phyloP scores from a whole-genome alignment of 495 filamentous ascomycete genomes.

The Aspergillus heteromorphus region DNA sequence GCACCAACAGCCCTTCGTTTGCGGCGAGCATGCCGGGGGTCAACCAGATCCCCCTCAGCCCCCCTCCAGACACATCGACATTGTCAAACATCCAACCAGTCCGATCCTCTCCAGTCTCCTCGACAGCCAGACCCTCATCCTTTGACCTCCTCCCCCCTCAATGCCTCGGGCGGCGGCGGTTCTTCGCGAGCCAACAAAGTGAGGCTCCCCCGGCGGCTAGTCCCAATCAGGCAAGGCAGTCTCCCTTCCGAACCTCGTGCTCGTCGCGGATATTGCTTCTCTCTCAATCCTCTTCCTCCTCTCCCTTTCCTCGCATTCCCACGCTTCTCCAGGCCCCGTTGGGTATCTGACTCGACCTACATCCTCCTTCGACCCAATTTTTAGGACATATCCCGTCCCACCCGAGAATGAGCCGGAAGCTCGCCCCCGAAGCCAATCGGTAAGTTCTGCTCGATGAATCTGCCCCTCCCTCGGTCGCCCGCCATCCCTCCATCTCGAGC shows the following conservation, averaged over 20 bases:
- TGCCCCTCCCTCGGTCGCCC: constrained; percentile 29
- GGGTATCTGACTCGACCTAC: constrained; percentile 15
- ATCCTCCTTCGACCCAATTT: constrained; percentile 3
- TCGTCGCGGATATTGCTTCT: constrained; percentile 16
- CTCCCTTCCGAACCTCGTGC: constrained; percentile 20
- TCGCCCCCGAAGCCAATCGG: constrained; percentile 95
- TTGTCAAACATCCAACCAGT: neutral
- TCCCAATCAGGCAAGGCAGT: constrained; percentile 24
- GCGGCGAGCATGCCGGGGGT: constrained; percentile 2
- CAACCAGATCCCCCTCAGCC: neutral
- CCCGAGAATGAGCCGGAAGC: constrained; percentile 60
- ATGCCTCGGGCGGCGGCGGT: neutral
- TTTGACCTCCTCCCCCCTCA: neutral
- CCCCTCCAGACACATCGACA: neutral
- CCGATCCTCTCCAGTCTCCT: neutral
- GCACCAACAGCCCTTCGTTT: constrained; percentile 9
- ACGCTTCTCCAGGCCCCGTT: constrained; percentile 8
- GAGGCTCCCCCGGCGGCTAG: constrained; percentile 25
- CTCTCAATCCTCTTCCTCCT: constrained; percentile 6
- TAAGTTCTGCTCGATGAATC: constrained; percentile 42
- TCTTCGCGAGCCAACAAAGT: constrained; percentile 7
- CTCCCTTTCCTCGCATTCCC: constrained; percentile 10
- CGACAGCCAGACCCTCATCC: neutral
- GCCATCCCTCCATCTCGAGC: constrained; percentile 13
- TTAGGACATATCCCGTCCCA: constrained; percentile 13